Percentiles rank a stretch among this genome's conserved stretches.
Conservation (phyloP, 495 filamentous ascomycete genomes). For the Daldinia caldariorum region DNA sequence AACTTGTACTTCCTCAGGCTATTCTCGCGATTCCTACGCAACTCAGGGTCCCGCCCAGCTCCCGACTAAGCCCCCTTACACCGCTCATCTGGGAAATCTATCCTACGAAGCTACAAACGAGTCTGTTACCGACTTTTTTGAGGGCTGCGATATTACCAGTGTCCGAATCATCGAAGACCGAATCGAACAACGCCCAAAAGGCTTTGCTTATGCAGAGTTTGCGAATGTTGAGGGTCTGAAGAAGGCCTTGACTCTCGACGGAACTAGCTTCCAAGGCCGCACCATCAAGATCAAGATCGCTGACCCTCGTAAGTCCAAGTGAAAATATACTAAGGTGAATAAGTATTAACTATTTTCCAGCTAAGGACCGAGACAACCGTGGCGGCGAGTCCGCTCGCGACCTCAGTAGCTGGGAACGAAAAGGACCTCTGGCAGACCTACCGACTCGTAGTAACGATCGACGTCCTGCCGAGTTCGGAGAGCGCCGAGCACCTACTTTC, state of each 20-base stretch:
- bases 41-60: slow-evolving; percentile 73
- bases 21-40: slow-evolving; percentile 82
- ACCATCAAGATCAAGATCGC: slow-evolving; percentile 80
- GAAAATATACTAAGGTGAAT: background rate
- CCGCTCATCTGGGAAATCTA: slow-evolving; percentile 94
- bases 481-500: slow-evolving; percentile 49
- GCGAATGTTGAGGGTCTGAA: slow-evolving; percentile 87
- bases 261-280: slow-evolving; percentile 81
- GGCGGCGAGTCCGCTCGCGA: slow-evolving; percentile 66
- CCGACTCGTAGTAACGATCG: slow-evolving; percentile 63
- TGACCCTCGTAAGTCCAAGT: slow-evolving; percentile 54
- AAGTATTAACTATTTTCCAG: slow-evolving; percentile 58
- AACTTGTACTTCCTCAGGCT: slow-evolving; percentile 55
- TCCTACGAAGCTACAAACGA: slow-evolving; percentile 88
- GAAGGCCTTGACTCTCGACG: slow-evolving; percentile 85
- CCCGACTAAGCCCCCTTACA: slow-evolving; percentile 90
- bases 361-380: slow-evolving; percentile 70
- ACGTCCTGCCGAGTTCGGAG: slow-evolving; percentile 56
- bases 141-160: slow-evolving; percentile 81
- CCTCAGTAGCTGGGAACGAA: slow-evolving; percentile 85
- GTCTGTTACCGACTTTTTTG: slow-evolving; percentile 86
- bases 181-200: slow-evolving; percentile 89
- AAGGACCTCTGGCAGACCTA: slow-evolving; percentile 84
- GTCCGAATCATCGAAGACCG: slow-evolving; percentile 97
- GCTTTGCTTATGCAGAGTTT: slow-evolving; percentile 98